These are phyloP conservation scores for Coniferiporia weirii DNA, from an alignment of 1,284 basidiomycete genomes.

Conservation along the genomic window DNA sequence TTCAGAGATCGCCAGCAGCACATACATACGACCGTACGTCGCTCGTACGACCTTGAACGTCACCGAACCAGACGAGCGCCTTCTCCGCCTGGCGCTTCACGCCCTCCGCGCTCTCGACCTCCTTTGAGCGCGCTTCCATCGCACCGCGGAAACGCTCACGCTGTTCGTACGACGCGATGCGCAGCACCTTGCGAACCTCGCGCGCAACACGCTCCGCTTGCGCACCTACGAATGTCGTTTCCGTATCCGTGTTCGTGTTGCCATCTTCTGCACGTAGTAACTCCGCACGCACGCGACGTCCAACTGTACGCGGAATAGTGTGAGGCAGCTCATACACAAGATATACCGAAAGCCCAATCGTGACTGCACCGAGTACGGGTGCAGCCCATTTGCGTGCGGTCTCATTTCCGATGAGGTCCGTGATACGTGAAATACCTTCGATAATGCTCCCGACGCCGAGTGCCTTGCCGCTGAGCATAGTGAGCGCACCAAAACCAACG, in stretches of 20 bases:
- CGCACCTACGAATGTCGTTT: constrained; percentile 56
- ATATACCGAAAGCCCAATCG: constrained; percentile 77
- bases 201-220: constrained; percentile 72
- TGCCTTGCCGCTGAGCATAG: constrained; percentile 79
- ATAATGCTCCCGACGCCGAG: constrained; percentile 76
- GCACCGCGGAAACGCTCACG: constrained; percentile 79
- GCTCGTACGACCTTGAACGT: constrained; percentile 53
- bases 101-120: constrained; percentile 78
- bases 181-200: constrained; percentile 92
- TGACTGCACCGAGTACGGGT: constrained; percentile 75
- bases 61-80: constrained; percentile 72
- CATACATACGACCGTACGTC: constrained; percentile 44
- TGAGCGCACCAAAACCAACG: constrained; percentile 80
- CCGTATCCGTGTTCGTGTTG: constrained; percentile 30
- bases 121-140: constrained; percentile 71
- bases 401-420: constrained; percentile 81
- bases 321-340: constrained; percentile 85
- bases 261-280: constrained; percentile 36
- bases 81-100: constrained; percentile 60
- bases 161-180: constrained; percentile 90
- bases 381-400: constrained; percentile 83
- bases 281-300: constrained; percentile 65
- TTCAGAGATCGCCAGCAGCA: constrained; percentile 24
- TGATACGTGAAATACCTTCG: constrained; percentile 69
- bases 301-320: constrained; percentile 90